Evolutionary conservation across 495 filamentous ascomycete genomes (phyloP), one percentile per base, ranked within the genome.

Genomic region (Penicillium salamii): DNA sequence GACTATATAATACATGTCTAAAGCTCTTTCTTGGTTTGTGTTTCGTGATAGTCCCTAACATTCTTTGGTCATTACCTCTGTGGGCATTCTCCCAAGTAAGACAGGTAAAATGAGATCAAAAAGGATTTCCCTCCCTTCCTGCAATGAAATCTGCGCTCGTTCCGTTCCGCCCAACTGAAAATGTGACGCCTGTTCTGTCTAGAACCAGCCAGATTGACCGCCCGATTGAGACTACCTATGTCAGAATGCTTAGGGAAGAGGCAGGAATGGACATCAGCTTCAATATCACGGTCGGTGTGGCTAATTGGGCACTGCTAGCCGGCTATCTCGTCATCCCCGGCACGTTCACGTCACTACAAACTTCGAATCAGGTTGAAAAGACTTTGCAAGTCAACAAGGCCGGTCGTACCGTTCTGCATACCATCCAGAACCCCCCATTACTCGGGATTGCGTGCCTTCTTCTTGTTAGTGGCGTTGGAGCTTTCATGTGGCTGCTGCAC

Each of bases 301-400:
- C 48, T 29, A 65, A 65, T 2, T 67, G 59, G 66, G 53, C 67
- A 20, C 55, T 69, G 2, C 50, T 69, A 12, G 62, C 64, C 1
- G 62, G 64, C 5, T 67, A 63, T 50, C 48, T 69, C 23, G 51
- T 67, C 12, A 54, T 67, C 14, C 64, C 64, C 3, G 66, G 64
- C 3, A 69, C 62, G 3, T 69, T 67, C 42, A 61, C 53, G 32
- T 58, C 50, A 6, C 38, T 65, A n/a, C 49, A 67, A 41, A 42
- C 17, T 17, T 38, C 35, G 13, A 38, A 21, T 9, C 15, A 38
- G 17, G 17, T 38, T 9, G 35, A 38, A 20, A 9, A 38, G 9
- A 13, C 20, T 18, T 13, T 38, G 17, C 2, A 19, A 9, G 9
- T 4, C 3, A 38, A 38, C 17, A 38, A 18, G 7, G 9, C 35